These are phyloP conservation scores for Thelonectria blattea DNA, from an alignment of 2,329 filamentous ascomycete species.

Conservation along the genomic window DNA sequence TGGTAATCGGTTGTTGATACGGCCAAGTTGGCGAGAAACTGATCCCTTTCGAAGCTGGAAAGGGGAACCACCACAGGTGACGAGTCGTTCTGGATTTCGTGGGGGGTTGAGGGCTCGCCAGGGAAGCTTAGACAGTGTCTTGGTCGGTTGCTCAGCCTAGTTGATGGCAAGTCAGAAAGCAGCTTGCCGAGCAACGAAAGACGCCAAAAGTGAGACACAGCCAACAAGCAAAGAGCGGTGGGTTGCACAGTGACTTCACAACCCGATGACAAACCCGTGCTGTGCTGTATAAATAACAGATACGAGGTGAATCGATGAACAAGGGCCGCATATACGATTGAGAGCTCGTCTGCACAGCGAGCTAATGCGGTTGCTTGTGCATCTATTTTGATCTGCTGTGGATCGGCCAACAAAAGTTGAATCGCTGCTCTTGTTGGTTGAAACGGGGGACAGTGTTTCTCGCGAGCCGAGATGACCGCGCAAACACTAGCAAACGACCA, in stretches of 20 bases:
- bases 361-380: constrained; percentile 6
- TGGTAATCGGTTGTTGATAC: background rate
- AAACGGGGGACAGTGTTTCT: constrained; percentile 1
- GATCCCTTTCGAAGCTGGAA: background rate
- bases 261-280: background rate
- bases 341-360: background rate
- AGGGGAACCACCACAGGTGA: background rate
- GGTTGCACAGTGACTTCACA: constrained; percentile 5
- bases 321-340: constrained; percentile 2
- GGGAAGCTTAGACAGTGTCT: constrained; percentile 23
- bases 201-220: background rate
- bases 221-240: background rate
- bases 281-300: too few relatives aligned
- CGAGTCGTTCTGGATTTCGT: constrained; percentile 3
- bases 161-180: constrained; percentile 1
- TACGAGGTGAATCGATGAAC: background rate
- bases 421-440: background rate
- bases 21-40: background rate
- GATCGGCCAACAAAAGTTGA: constrained; percentile 7
- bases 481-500: constrained; percentile 8
- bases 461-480: constrained; percentile 17
- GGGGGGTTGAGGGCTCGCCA: constrained; percentile 12
- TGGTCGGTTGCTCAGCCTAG: constrained; percentile 12
- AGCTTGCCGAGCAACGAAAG: constrained; percentile 2
- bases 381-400: constrained; percentile 12